Percentiles rank a stretch among this genome's conserved stretches.
These are phyloP conservation scores for Penicillium glabrum DNA, from an alignment of 2,329 filamentous ascomycete genomes.

Conservation along the genomic window DNA sequence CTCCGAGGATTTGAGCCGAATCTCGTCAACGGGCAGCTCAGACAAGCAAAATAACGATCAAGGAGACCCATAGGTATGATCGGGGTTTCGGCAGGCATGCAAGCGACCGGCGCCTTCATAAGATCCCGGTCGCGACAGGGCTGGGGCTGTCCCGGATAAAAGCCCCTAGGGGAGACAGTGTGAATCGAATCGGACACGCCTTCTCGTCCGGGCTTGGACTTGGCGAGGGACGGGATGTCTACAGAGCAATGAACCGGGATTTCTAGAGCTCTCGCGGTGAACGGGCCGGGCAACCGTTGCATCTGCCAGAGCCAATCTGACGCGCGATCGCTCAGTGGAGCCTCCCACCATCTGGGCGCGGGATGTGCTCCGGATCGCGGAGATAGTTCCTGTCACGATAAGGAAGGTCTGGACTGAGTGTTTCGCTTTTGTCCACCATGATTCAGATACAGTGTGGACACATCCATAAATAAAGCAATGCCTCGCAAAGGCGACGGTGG, in stretches of 20 bases:
- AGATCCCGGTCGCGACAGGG: not conserved
- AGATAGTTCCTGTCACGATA: conserved; percentile 26
- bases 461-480: not conserved
- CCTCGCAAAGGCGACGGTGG: not conserved
- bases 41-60: not conserved
- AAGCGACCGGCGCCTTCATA: not conserved
- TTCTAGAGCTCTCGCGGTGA: conserved; percentile 4
- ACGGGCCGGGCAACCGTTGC: conserved; percentile 14
- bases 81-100: not conserved
- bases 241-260: not conserved
- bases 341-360: conserved; percentile 19
- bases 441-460: not conserved
- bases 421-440: conserved; percentile 1
- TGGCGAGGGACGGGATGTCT: not conserved
- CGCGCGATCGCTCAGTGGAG: conserved; percentile 8
- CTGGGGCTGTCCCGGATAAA: not conserved
- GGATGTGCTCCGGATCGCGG: conserved; percentile 22
- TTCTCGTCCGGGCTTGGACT: not conserved
- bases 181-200: not conserved
- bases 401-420: conserved; percentile 16
- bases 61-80: not conserved
- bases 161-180: not conserved
- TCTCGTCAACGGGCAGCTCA: not conserved
- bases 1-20: not conserved
- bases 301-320: conserved; percentile 5